A percentile compares a stretch with the other conserved stretches of the same genome.
These are phyloP conservation scores for Sambucus nigra DNA, from an alignment of 129 eudicot genomes.

Conservation along the genomic window DNA sequence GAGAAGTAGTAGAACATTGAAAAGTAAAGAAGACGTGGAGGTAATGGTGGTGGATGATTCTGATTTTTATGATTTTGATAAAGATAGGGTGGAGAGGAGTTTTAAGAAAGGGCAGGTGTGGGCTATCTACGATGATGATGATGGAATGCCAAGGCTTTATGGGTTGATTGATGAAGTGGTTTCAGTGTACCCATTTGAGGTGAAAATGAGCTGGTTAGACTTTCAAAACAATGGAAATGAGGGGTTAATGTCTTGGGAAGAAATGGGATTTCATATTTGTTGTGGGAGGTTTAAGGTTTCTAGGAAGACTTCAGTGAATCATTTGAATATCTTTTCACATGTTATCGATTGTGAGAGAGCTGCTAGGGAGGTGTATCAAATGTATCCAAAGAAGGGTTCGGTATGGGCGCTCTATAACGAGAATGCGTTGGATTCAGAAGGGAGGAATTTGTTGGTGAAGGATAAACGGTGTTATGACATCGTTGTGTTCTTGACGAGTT, in stretches of 20 bases:
- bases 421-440: conserved; percentile 23
- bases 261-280: conserved; percentile 39
- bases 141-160: conserved; percentile 89
- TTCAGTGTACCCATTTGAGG: conserved; percentile 63
- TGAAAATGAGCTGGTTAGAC: conserved; percentile 62
- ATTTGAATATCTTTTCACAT: conserved; percentile 71
- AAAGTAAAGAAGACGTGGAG: conserved; percentile 27
- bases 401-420: conserved; percentile 77
- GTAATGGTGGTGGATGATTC: conserved; percentile 67
- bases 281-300: conserved; percentile 83
- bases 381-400: conserved; percentile 82
- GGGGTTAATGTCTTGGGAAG: conserved; percentile 22
- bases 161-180: conserved; percentile 66
- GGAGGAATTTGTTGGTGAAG: conserved; percentile 10
- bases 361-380: conserved; percentile 67
- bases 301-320: conserved; percentile 27
- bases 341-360: conserved; percentile 63
- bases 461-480: conserved; percentile 41
- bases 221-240: conserved; percentile 46
- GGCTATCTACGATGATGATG: conserved; percentile 78
- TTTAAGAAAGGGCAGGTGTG: conserved; percentile 84
- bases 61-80: conserved; percentile 81
- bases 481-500: conserved; percentile 66
- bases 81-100: conserved; percentile 63
- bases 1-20: conserved; percentile 5